phyloP scores from a whole-genome alignment of 257 asterid species.

The Nicotiana tabacum region DNA sequence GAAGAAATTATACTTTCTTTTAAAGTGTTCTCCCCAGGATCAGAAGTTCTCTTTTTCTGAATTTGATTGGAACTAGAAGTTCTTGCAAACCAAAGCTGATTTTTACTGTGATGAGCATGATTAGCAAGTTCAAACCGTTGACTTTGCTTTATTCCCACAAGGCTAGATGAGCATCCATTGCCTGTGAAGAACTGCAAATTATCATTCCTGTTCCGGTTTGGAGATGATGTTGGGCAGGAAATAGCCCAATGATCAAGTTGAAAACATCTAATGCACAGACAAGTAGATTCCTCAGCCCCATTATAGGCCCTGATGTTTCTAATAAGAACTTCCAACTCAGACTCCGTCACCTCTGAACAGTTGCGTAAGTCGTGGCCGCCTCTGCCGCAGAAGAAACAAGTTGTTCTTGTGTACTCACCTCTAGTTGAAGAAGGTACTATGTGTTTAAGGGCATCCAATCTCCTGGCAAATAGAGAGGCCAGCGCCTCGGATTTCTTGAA shows the following conservation, averaged over 20 bases:
- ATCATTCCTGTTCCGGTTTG: conserved; percentile 8
- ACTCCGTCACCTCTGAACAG: conserved; percentile 38
- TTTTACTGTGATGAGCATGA: not conserved
- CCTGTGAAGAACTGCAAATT: not conserved
- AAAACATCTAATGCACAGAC: conserved; percentile 60
- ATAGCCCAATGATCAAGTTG: conserved; percentile 64
- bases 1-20: conserved; percentile 13
- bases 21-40: conserved; percentile 12
- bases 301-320: conserved; percentile 30
- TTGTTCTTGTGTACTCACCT: conserved; percentile 14
- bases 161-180: conserved; percentile 5
- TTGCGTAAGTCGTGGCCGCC: conserved; percentile 42
- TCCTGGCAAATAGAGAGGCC: conserved; percentile 57
- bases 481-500: conserved; percentile 42
- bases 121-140: not conserved
- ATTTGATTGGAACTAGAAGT: conserved; percentile 25
- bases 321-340: conserved; percentile 45
- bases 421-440: conserved; percentile 25
- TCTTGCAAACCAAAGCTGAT: conserved; percentile 17
- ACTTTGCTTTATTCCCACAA: conserved; percentile 9
- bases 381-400: conserved; percentile 61
- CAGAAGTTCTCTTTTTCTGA: conserved; percentile 17
- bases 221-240: conserved; percentile 42
- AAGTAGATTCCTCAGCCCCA: conserved; percentile 28
- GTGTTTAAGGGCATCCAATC: conserved; percentile 58